A percentile compares a stretch with the other conserved stretches of the same genome.
Evolutionary conservation across 2,329 filamentous ascomycete genomes (phyloP).

Genomic region (Dothideomycetes sp.): DNA sequence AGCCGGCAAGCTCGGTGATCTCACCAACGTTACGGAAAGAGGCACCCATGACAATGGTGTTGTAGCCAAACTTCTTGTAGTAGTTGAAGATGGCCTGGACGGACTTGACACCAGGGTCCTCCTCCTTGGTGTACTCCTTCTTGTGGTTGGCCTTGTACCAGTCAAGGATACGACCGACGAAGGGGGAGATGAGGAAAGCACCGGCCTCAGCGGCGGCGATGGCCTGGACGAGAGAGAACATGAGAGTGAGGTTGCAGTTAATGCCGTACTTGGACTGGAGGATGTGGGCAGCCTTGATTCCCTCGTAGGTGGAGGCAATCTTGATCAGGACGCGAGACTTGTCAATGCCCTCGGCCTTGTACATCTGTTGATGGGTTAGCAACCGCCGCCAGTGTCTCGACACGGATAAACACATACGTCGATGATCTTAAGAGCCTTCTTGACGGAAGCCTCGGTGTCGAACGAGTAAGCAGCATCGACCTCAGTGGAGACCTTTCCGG

Average conservation of each 20-base stretch:
- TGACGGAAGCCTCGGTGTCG: constrained; percentile 79
- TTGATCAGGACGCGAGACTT: constrained; percentile 98
- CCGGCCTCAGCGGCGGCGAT: constrained; percentile 91
- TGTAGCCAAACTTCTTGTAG: constrained; percentile 99
- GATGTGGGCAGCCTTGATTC: constrained; percentile 96
- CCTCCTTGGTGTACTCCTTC: constrained; percentile 80
- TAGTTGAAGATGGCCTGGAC: constrained; percentile 97
- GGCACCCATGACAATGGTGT: constrained; percentile 99
- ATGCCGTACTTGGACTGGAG: constrained; percentile 91
- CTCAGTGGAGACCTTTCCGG: constrained; percentile 97
- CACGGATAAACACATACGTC: constrained; percentile 48
- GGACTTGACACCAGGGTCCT: constrained; percentile 92
- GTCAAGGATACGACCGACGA: constrained; percentile 97
- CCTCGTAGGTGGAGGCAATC: constrained; percentile 98
- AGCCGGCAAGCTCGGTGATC: constrained; percentile 96
- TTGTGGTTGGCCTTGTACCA: constrained; percentile 97
- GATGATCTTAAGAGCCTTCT: constrained; percentile 96
- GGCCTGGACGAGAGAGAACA: constrained; percentile 94
- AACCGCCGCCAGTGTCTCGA: not conserved
- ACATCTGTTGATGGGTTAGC: constrained; percentile 53
- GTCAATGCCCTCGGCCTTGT: constrained; percentile 80
- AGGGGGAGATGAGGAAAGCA: constrained; percentile 97
- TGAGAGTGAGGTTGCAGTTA: constrained; percentile 98
- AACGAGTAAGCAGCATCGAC: constrained; percentile 95
- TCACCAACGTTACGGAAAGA: constrained; percentile 95